phyloP scores from a whole-genome alignment of 202 grass and related monocot genomes.

The Miscanthus sacchariflorus region DNA sequence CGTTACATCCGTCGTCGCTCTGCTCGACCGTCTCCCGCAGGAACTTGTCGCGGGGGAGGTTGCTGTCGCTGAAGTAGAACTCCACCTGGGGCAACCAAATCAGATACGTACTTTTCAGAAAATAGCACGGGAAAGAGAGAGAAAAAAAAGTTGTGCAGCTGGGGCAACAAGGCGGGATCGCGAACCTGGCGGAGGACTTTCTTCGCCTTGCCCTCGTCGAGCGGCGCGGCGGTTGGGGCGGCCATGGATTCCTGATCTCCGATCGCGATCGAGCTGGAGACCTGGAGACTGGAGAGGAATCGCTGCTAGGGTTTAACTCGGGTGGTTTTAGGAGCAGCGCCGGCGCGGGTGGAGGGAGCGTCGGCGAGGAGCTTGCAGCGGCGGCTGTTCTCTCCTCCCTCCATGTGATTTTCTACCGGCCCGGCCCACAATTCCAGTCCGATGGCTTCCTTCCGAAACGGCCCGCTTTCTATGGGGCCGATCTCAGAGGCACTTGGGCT shows the following conservation, averaged over 20 bases:
- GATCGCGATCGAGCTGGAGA: conserved; percentile 13
- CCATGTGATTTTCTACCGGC: not conserved
- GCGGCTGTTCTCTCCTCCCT: no score
- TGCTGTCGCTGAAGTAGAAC: conserved; percentile 90
- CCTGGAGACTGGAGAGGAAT: not conserved
- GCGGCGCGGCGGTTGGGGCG: not conserved
- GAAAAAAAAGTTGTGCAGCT: not conserved
- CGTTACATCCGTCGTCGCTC: conserved; percentile 74
- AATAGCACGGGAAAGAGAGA: not conserved
- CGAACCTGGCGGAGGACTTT: conserved; percentile 58
- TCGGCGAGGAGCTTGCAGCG: not conserved
- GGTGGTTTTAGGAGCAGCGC: conserved; percentile 34
- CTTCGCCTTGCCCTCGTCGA: conserved; percentile 59
- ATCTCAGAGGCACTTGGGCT: not conserved
- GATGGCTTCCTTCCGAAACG: not conserved
- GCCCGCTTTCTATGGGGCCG: not conserved
- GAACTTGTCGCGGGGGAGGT: conserved; percentile 78
- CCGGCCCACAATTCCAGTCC: not conserved
- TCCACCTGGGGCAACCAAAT: conserved; percentile 57
- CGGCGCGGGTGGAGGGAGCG: not conserved
- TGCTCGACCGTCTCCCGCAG: conserved; percentile 61
- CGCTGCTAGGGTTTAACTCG: conserved; percentile 41
- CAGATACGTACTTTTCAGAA: not conserved
- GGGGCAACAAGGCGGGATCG: not conserved
- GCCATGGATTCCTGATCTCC: conserved; percentile 4